A percentile compares a stretch with the other conserved stretches of the same genome.
These are phyloP conservation scores for Schrenkiella parvula DNA, from an alignment of 345 rosid species.

Conservation along the genomic window DNA sequence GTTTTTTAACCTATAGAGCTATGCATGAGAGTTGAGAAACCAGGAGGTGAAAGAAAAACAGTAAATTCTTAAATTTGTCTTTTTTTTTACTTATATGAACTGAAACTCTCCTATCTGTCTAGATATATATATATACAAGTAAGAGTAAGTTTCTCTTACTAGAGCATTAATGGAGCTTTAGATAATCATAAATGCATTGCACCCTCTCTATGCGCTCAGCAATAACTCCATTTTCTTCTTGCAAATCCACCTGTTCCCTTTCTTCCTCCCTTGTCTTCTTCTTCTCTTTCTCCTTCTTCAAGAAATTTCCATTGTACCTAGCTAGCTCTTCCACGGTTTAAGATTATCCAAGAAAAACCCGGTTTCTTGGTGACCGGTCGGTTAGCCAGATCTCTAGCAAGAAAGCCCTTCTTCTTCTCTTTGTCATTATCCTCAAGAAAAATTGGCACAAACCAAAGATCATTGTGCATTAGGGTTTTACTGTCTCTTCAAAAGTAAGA, in stretches of 20 bases:
- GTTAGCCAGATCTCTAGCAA: background rate
- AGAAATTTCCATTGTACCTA: conserved; percentile 16
- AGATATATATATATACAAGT: background rate
- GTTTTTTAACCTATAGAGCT: background rate
- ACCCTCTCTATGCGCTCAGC: conserved; percentile 68
- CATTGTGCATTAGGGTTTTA: conserved; percentile 31
- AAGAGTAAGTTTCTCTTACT: conserved; percentile 29
- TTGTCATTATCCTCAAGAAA: background rate
- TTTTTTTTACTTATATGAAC: conserved; percentile 1
- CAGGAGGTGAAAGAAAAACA: conserved; percentile 27
- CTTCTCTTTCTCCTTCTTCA: conserved; percentile 6
- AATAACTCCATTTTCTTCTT: conserved; percentile 56
- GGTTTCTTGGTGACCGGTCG: background rate
- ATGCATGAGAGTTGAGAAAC: background rate
- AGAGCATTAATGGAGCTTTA: conserved; percentile 35
- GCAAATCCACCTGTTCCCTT: conserved; percentile 30
- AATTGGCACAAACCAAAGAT: background rate
- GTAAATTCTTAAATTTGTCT: background rate
- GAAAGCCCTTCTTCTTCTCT: background rate
- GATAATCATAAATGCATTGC: conserved; percentile 67
- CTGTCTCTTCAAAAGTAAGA: conserved; percentile 19
- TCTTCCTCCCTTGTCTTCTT: conserved; percentile 23
- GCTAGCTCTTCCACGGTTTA: background rate
- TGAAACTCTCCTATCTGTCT: background rate
- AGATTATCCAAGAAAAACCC: background rate